phyloP scores from a whole-genome alignment of 2,329 filamentous ascomycete species.

The Parafenestella ontariensis region DNA sequence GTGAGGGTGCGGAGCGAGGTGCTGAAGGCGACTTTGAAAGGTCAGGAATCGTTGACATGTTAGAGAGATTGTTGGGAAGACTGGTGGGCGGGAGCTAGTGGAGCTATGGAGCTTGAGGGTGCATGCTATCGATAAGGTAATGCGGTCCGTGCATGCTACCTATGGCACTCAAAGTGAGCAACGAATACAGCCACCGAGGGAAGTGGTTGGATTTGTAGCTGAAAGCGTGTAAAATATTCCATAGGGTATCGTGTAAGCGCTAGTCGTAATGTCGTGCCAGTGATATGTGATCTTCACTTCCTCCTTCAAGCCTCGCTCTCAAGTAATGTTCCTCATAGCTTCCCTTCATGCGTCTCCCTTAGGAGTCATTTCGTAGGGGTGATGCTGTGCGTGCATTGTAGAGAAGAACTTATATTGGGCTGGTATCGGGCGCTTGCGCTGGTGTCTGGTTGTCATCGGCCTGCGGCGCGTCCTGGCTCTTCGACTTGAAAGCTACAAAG shows the following conservation, averaged over 20 bases:
- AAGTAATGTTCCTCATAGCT: neutral
- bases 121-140: slow-evolving; percentile 29
- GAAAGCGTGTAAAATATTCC: slow-evolving; percentile 3
- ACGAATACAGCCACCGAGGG: neutral
- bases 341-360: neutral
- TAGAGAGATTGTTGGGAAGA: slow-evolving; percentile 18
- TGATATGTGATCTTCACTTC: neutral
- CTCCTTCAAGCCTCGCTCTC: neutral
- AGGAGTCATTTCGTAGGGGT: neutral
- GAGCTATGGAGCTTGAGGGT: slow-evolving; percentile 30
- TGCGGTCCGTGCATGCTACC: slow-evolving; percentile 28
- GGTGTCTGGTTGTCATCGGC: slow-evolving; percentile 17
- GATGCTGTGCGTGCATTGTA: neutral
- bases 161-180: slow-evolving; percentile 4
- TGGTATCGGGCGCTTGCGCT: slow-evolving; percentile 27
- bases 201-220: neutral
- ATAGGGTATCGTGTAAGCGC: slow-evolving; percentile 38
- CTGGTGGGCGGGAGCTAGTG: slow-evolving; percentile 25
- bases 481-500: slow-evolving; percentile 47
- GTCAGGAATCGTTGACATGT: slow-evolving; percentile 38
- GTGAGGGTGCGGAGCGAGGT: slow-evolving; percentile 27
- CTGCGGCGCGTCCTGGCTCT: slow-evolving; percentile 42
- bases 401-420: slow-evolving; percentile 15
- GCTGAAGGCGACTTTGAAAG: slow-evolving; percentile 24
- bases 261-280: slow-evolving; percentile 8